Evolutionary conservation across 176 grass and related monocot genomes (phyloP).

Genomic region (Musa beccarii): DNA sequence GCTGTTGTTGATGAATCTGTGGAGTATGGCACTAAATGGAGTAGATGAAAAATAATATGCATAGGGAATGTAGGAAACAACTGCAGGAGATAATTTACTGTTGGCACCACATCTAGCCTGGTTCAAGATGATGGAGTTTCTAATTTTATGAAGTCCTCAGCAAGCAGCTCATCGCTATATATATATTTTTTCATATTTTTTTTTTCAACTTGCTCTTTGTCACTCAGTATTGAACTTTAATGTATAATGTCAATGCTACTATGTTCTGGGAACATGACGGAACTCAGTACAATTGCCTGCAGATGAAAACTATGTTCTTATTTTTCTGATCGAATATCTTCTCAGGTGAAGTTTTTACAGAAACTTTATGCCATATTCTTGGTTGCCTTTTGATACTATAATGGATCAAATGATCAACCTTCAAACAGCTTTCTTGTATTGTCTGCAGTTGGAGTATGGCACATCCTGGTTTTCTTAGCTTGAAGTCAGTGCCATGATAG

Average conservation of each 20-base stretch:
- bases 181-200: not conserved
- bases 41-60: not conserved
- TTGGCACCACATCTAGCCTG: not conserved
- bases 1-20: not conserved
- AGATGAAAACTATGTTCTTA: constrained; percentile 23
- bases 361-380: constrained; percentile 33
- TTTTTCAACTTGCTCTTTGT: not conserved
- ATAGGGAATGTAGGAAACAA: not conserved
- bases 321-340: constrained; percentile 41
- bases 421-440: constrained; percentile 33
- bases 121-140: not conserved
- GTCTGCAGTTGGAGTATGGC: constrained; percentile 19
- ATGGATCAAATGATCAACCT: constrained; percentile 27
- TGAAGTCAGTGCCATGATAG: constrained; percentile 20
- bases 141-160: not conserved
- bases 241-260: constrained; percentile 15
- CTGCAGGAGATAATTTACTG: not conserved
- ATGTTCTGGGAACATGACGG: constrained; percentile 15
- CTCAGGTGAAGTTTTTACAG: constrained; percentile 44
- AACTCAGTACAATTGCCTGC: constrained; percentile 38
- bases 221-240: constrained; percentile 8
- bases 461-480: constrained; percentile 26
- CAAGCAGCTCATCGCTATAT: too few relatives aligned
- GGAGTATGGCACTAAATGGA: not conserved
- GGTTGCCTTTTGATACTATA: constrained; percentile 41